phyloP scores from a whole-genome alignment of 345 rosid genomes.

The Cardiospermum halicacabum region DNA sequence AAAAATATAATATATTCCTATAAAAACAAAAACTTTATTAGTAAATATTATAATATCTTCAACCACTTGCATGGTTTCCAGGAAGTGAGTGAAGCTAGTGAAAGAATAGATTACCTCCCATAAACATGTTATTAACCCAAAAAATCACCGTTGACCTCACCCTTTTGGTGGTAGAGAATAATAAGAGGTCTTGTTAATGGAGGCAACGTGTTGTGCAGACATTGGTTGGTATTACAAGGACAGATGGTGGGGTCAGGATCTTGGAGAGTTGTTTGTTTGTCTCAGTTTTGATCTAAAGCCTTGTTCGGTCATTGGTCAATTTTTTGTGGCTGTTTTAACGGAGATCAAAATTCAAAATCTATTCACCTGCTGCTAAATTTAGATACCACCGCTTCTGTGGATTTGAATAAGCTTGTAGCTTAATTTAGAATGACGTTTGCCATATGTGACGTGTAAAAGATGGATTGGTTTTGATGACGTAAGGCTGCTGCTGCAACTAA shows the following conservation, averaged over 20 bases:
- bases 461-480: too few relatives aligned
- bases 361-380: background rate
- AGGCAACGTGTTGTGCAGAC: background rate
- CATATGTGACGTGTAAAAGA: too few relatives aligned
- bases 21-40: too few relatives aligned
- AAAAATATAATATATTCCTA: background rate
- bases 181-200: background rate
- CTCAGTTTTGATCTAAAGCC: background rate
- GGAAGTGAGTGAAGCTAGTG: background rate
- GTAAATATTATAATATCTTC: too few relatives aligned
- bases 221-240: background rate
- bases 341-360: background rate
- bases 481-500: background rate
- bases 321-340: background rate
- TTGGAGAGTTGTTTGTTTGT: background rate
- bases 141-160: background rate
- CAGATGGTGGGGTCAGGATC: background rate
- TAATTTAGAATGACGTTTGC: background rate
- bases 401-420: background rate
- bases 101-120: background rate
- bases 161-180: background rate
- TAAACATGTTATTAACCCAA: background rate
- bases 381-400: too few relatives aligned
- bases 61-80: background rate
- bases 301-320: constrained; percentile 10